phyloP scores from a whole-genome alignment of 208 protist species.

The Wallacemonas sp. region DNA sequence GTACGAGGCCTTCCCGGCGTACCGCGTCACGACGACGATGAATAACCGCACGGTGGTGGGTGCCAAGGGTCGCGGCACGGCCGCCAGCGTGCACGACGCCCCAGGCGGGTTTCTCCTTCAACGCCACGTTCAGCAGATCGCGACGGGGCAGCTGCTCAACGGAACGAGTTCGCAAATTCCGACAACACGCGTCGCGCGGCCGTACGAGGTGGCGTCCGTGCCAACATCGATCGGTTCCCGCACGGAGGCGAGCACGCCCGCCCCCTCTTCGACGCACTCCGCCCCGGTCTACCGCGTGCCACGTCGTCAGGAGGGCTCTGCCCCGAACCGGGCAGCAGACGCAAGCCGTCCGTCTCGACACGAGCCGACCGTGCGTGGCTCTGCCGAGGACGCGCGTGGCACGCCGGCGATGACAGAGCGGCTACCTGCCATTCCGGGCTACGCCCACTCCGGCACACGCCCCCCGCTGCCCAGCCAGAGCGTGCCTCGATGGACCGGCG shows the following conservation, averaged over 20 bases:
- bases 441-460: slow-evolving; percentile 11
- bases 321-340: too few species aligned
- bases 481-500: too few species aligned
- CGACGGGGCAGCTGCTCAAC: slow-evolving; percentile 29
- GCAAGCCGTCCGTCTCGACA: too few species aligned
- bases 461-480: slow-evolving; percentile 1
- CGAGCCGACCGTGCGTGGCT: slow-evolving; percentile 9
- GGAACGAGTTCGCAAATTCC: slow-evolving; percentile 17
- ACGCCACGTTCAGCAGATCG: slow-evolving; percentile 55
- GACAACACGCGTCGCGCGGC: not conserved
- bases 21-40: slow-evolving; percentile 9
- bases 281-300: slow-evolving; percentile 7
- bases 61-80: not conserved
- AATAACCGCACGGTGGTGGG: not conserved
- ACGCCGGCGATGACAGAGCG: not conserved
- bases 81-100: not conserved
- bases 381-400: slow-evolving; percentile 4
- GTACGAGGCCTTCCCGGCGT: slow-evolving; percentile 24
- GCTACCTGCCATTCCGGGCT: slow-evolving; percentile 5
- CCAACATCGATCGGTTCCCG: not conserved
- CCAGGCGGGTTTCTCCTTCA: slow-evolving; percentile 34
- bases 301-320: not conserved
- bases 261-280: slow-evolving; percentile 1
- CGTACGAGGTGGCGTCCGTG: not conserved
- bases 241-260: not conserved